phyloP scores from a whole-genome alignment of 805 yeast species.

The Yamadazyma kitorensis region DNA sequence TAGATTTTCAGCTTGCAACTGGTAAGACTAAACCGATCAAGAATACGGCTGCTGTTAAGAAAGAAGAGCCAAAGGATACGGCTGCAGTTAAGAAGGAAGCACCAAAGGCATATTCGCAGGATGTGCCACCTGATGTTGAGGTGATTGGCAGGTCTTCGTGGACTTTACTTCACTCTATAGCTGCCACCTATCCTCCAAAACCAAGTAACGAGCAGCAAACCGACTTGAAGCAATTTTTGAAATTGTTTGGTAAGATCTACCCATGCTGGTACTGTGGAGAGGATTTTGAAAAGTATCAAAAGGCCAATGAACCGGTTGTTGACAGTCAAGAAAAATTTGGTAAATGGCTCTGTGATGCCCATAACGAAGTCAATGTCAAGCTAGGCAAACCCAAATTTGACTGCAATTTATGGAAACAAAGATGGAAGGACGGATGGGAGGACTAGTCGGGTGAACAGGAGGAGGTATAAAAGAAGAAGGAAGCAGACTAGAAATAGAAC shows the following conservation, averaged over 20 bases:
- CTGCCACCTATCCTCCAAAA: slow-evolving; percentile 78
- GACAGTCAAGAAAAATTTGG: slow-evolving; percentile 76
- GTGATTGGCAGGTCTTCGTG: slow-evolving; percentile 83
- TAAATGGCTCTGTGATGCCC: slow-evolving; percentile 91
- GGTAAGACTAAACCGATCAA: slow-evolving; percentile 11
- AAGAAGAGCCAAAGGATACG: slow-evolving; percentile 6
- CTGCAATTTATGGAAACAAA: slow-evolving; percentile 84
- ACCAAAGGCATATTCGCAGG: slow-evolving; percentile 32
- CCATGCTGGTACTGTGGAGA: slow-evolving; percentile 95
- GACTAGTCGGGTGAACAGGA: slow-evolving; percentile 10
- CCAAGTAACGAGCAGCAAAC: slow-evolving; percentile 62
- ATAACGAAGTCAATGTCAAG: slow-evolving; percentile 86
- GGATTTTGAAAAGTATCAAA: slow-evolving; percentile 69
- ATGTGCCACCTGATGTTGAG: slow-evolving; percentile 82
- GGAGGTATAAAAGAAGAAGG: neutral
- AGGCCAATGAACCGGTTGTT: slow-evolving; percentile 52
- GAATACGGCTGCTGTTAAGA: slow-evolving; percentile 1
- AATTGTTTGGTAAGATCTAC: slow-evolving; percentile 71
- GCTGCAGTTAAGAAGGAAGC: slow-evolving; percentile 7
- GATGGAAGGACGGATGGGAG: slow-evolving; percentile 97
- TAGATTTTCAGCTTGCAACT: slow-evolving; percentile 71
- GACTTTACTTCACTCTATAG: slow-evolving; percentile 87
- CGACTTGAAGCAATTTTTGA: slow-evolving; percentile 70
- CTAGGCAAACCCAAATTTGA: slow-evolving; percentile 84
- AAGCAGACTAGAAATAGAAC: neutral